Evolutionary conservation across 2,329 filamentous ascomycete species (phyloP), one percentile per base, ranked within the genome.

Genomic region (Pseudocercospora musae): DNA sequence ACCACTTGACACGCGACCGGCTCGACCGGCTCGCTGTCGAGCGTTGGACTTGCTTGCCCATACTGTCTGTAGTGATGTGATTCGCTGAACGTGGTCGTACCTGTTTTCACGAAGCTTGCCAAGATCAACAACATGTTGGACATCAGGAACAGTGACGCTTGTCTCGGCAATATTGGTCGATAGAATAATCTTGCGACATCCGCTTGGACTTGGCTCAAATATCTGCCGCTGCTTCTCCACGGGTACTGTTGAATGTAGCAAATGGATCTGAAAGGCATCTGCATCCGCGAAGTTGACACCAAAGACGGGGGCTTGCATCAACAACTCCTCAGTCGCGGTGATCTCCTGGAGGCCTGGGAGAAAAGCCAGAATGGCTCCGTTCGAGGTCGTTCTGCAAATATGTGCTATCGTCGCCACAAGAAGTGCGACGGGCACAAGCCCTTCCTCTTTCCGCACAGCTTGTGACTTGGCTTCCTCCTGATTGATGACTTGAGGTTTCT

Each of bases 131-230:
- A 84, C 80, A 67, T 78, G 79, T 58, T 77, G 76, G 20, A 84
- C 80, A 62, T 83, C 81, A 8, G 80, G 77, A n/a, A 84, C 78
- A 5, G 81, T 84, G 44, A 84, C 71, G 3, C 79, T 81, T 0
- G 80, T 82, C 67, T 84, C 82, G 6, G 80, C 80, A 60, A 84
- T 80, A 59, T 82, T 81, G 0, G 81, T 84, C 3, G 80, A 75
- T 8, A 84, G 71, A 33, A 84, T 80, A 31, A 84, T 76, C 64
- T 81, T 80, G 48, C 82, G 76, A 52, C 76, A 77, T 15, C 78
- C 79, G 20, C 64, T 56, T 2, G 78, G 75, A 2, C 78, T 66
- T 1, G 73, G 69, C 3, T 77, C 69, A 60, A 82, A 79, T 13
- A 83, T 67, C 2, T 78, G 74, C 3, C 68, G 70, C 61, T 83